phyloP scores from a whole-genome alignment of 2,329 filamentous ascomycete species.

The Penicillium sp. region DNA sequence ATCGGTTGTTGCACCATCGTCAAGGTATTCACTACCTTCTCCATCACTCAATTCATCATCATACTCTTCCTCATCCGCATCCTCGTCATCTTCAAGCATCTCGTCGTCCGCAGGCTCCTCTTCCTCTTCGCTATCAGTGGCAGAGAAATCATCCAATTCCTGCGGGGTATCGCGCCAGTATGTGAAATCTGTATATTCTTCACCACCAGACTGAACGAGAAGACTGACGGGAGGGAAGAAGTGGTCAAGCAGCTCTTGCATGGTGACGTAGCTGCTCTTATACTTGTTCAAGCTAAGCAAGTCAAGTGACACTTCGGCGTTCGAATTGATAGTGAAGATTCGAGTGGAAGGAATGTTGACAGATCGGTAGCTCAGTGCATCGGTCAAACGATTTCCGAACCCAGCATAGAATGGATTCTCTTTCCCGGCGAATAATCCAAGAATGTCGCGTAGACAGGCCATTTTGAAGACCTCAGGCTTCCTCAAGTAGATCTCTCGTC shows the following conservation, averaged over 20 bases:
- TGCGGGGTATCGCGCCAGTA: conserved; percentile 89
- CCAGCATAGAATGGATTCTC: conserved; percentile 91
- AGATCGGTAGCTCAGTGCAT: conserved; percentile 91
- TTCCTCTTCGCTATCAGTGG: conserved; percentile 68
- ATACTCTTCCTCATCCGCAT: conserved; percentile 50
- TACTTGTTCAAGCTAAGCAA: conserved; percentile 89
- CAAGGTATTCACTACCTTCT: conserved; percentile 51
- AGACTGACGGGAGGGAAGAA: conserved; percentile 93
- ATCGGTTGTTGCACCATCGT: conserved; percentile 47
- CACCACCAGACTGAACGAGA: conserved; percentile 83
- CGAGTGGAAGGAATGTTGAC: conserved; percentile 92
- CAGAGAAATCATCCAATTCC: conserved; percentile 85
- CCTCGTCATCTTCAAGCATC: conserved; percentile 50
- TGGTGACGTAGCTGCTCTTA: conserved; percentile 94
- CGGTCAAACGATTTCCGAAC: conserved; percentile 94
- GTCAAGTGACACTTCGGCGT: conserved; percentile 91
- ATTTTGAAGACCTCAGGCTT: conserved; percentile 99
- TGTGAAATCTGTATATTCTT: conserved; percentile 94
- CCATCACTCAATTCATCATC: conserved; percentile 53
- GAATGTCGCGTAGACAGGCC: conserved; percentile 93
- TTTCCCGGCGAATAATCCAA: conserved; percentile 77
- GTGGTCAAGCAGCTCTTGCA: conserved; percentile 96
- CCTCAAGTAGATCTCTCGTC: conserved; percentile 88
- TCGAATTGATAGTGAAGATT: conserved; percentile 98
- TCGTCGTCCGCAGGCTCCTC: conserved; percentile 52